Evolutionary conservation across 768 basidiomycete species (phyloP), one percentile per base, ranked within the genome.

Genomic region (Suillus weaverae): DNA sequence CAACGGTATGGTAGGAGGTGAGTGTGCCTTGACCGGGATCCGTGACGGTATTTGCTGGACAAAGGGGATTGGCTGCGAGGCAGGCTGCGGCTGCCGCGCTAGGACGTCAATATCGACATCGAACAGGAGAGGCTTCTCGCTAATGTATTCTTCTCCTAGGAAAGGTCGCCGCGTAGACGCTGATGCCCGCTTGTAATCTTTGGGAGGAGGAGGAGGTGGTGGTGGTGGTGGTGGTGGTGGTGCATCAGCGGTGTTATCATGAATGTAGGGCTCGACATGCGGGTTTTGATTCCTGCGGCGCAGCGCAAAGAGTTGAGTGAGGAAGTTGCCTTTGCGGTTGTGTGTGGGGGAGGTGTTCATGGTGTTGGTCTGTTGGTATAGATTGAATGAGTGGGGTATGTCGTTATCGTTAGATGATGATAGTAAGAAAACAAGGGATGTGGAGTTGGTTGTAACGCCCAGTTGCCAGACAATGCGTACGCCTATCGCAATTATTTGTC

Each of bases 171-270:
- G 74, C 56, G 71, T 73, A 53, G 65, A 68, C 38, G 53, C 3
- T n/a, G 20, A 39, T n/a, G 20, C n/a, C 33, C 55, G 53, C 1
- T 48, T 56, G 26, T 26, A 1, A 50, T 76, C 71, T 7, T 76
- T 76, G 0, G 73, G 74, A 0, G 74, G 73, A 0, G 67, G 74
- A 0, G 73, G 74, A 0, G 74, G 73, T 0, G 67, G 74, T 0
- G 74, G 64, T 0, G 71, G 73, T 0, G 73, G 71, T 0, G 70
- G 64, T 0, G 71, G 73, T 0, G 74, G 71, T 0, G 70, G 62
- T 20, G 57, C n/a, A 3, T 72, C 60, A 0, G 57, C 33, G 6
- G 16, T 11, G 18, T 50, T 51, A 63, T 51, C 64, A 7, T 64
- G 66, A 41, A 56, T 60, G 46, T 71, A 11, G 1, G 61, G 72